phyloP scores from a whole-genome alignment of 768 basidiomycete species.

The Kwoniella mangroviensis region DNA sequence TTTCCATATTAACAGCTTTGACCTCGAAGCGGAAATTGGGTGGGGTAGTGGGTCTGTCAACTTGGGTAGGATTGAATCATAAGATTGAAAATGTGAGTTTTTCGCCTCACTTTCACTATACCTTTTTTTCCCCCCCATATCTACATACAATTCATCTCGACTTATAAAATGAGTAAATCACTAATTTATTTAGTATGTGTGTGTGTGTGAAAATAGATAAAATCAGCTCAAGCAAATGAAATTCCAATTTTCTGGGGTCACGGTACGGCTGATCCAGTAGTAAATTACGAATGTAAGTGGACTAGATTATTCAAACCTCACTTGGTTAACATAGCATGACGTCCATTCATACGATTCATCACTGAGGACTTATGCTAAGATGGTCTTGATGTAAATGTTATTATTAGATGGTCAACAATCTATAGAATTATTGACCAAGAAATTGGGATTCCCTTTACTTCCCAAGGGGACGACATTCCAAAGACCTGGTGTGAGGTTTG shows the following conservation, averaged over 20 bases:
- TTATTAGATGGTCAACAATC: constrained; percentile 62
- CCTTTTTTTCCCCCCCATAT: neutral
- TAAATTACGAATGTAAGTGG: constrained; percentile 63
- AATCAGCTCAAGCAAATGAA: constrained; percentile 65
- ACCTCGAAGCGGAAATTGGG: constrained; percentile 70
- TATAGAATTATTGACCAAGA: constrained; percentile 64
- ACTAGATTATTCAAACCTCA: too few species aligned
- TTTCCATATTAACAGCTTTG: constrained; percentile 76
- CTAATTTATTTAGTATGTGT: neutral
- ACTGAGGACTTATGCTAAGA: too few species aligned
- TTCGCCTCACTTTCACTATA: neutral
- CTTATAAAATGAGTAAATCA: constrained; percentile 19
- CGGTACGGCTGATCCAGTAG: constrained; percentile 75
- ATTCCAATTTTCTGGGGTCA: constrained; percentile 87
- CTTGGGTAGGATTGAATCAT: constrained; percentile 73
- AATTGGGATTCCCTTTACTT: constrained; percentile 62
- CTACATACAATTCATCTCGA: neutral
- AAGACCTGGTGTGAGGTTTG: constrained; percentile 68
- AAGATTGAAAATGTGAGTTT: constrained; percentile 63
- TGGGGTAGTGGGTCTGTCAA: constrained; percentile 74
- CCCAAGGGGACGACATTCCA: constrained; percentile 38
- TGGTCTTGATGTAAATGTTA: too few species aligned
- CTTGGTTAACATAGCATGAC: too few species aligned
- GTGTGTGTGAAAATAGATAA: constrained; percentile 62
- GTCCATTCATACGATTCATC: too few species aligned